Base-by-base conservation (phyloP, 495 filamentous ascomycete species). In the Parmelia sp. region DNA sequence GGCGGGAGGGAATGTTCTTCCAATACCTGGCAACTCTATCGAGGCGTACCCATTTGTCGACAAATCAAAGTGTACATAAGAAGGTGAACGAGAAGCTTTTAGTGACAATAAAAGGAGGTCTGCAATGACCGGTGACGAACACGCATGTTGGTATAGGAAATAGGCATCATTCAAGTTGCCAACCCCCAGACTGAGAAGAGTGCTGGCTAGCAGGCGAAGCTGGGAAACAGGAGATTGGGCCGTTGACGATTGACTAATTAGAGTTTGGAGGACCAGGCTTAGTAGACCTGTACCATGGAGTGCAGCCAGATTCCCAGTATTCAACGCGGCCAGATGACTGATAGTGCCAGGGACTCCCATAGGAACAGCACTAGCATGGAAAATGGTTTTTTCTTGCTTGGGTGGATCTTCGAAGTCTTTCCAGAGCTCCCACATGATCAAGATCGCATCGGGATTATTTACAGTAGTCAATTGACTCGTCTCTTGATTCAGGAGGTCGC, bases 1-100 rank as follows among this genome's bases (percentile, higher is more conserved):
- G 39, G 81, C 78, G 19, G 89, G 88, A 10, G 95, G 94, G 69
- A 98, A 98, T 21, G 86, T 76, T 33, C 89, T 84, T 15, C 90
- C 90, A 53, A 97, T 76, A 17, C 85, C 91, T 23, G 91, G 85
- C 33, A 97, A 80, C 70, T 97, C 94, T 69, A 97, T 82, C 0
- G 94, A 96, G 17, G 88, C 86, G 74, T 87, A 95, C 9, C 94
- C 94, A 76, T 94, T 80, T 29, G 89, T 76, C 6, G 90, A 94
- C 58, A 97, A 79, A 76, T 98, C 94, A 74, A 98, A 97, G 70
- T 97, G 90, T 70, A 98, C 87, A 69, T 89, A 90, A 5, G 92
- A 82, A 37, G 94, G 91, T 25, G 83, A 81, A 63, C 86, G 84
- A 57, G 92, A 91, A 57, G 79, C 78, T 69, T 87, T 84, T 62